Conservation (phyloP, 2,329 filamentous ascomycete species). For the Corniculantispora saksenae region DNA sequence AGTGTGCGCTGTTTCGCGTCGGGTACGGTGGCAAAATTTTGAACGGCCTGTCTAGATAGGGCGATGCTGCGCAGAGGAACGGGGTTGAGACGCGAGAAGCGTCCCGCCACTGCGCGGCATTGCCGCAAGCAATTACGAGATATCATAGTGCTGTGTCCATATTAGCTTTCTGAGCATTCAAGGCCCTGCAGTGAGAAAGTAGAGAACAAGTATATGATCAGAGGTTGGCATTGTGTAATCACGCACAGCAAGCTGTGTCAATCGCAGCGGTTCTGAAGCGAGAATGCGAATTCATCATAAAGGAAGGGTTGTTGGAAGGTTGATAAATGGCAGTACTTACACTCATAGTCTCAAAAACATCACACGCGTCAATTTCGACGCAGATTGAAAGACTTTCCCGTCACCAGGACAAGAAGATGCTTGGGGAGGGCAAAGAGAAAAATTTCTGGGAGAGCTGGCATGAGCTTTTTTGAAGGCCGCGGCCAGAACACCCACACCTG, state of each 20-base stretch:
- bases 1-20: conserved; percentile 18
- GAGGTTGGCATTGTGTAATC: conserved; percentile 44
- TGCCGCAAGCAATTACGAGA: conserved; percentile 38
- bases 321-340: conserved; percentile 33
- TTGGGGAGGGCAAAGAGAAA: conserved; percentile 3
- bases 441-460: not conserved
- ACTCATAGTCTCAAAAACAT: conserved; percentile 35
- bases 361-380: conserved; percentile 10
- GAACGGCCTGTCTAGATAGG: conserved; percentile 8
- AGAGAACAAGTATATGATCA: conserved; percentile 31
- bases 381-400: conserved; percentile 1
- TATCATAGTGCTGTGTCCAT: conserved; percentile 37
- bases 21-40: conserved; percentile 10
- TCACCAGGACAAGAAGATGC: conserved; percentile 5
- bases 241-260: conserved; percentile 47
- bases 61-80: conserved; percentile 2
- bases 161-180: conserved; percentile 24
- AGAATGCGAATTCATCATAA: conserved; percentile 46
- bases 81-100: not conserved
- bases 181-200: conserved; percentile 18
- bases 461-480: conserved; percentile 14
- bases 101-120: conserved; percentile 29
- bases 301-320: not conserved
- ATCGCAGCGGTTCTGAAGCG: conserved; percentile 55
- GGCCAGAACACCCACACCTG: conserved; percentile 2